Evolutionary conservation across 176 grass and related monocot genomes (phyloP).

Genomic region (Luzula sylvatica): DNA sequence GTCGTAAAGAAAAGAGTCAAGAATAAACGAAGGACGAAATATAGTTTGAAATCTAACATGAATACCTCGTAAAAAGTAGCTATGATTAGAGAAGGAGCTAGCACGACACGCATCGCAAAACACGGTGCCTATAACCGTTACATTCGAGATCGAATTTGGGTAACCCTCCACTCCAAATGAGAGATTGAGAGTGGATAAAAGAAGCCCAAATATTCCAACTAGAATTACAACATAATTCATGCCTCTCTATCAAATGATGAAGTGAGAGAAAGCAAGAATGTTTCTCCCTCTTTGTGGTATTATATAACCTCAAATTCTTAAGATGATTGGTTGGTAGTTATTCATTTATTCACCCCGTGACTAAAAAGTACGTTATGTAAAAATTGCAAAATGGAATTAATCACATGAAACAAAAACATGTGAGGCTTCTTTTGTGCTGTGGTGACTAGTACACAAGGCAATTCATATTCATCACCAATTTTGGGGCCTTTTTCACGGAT

Average conservation of each 20-base stretch:
- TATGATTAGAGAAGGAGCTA: constrained; percentile 65
- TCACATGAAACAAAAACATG: constrained; percentile 57
- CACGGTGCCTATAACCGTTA: constrained; percentile 69
- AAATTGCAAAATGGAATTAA: not conserved
- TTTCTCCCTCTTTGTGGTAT: no score
- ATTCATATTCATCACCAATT: constrained; percentile 1
- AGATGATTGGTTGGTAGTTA: constrained; percentile 14
- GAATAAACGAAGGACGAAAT: not conserved
- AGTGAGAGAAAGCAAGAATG: no score
- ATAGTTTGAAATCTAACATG: not conserved
- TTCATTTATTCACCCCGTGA: not conserved
- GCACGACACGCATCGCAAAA: constrained; percentile 84
- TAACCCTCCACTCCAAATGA: constrained; percentile 14
- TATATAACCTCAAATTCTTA: no score
- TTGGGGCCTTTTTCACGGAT: constrained; percentile 11
- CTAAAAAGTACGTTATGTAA: not conserved
- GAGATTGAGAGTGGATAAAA: constrained; percentile 20
- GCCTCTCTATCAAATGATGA: not conserved
- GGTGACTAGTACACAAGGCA: constrained; percentile 7
- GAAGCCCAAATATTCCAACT: constrained; percentile 7
- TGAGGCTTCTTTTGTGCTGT: constrained; percentile 31
- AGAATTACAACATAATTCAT: not conserved
- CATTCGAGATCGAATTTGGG: constrained; percentile 32
- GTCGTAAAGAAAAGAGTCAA: not conserved
- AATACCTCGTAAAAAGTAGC: constrained; percentile 86